These are phyloP conservation scores for Exophiala xenobiotica DNA, from an alignment of 2,329 filamentous ascomycete genomes.

Conservation along the genomic window DNA sequence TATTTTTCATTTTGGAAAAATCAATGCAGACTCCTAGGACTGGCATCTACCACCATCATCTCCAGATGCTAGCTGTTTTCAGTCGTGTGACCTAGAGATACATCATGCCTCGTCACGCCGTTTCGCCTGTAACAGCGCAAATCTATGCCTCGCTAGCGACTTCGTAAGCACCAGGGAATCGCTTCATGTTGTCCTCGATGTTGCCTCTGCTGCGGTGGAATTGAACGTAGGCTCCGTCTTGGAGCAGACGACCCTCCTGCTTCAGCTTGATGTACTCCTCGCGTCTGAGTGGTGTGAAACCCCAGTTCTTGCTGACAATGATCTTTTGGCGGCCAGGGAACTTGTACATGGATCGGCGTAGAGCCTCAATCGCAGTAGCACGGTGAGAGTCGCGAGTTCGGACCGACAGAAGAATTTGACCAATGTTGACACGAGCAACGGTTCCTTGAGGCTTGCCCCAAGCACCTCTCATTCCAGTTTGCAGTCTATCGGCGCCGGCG, in stretches of 20 bases:
- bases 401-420: constrained; percentile 96
- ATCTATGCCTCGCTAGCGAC: constrained; percentile 47
- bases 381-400: constrained; percentile 95
- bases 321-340: constrained; percentile 99
- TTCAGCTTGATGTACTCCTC: constrained; percentile 98
- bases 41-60: neutral
- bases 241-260: constrained; percentile 87
- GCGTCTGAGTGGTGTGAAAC: constrained; percentile 96
- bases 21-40: neutral
- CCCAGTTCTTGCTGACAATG: constrained; percentile 99
- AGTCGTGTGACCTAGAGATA: constrained; percentile 7
- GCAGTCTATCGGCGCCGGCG: constrained; percentile 99
- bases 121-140: neutral
- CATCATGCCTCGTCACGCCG: constrained; percentile 5
- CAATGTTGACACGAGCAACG: constrained; percentile 99
- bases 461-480: constrained; percentile 99
- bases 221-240: constrained; percentile 99
- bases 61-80: constrained; percentile 9
- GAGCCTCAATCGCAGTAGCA: constrained; percentile 91
- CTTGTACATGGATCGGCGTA: constrained; percentile 99
- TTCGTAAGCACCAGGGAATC: constrained; percentile 85
- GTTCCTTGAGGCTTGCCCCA: constrained; percentile 99
- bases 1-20: constrained; percentile 6
- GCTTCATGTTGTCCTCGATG: constrained; percentile 81
- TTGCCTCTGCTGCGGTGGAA: constrained; percentile 94